phyloP scores from a whole-genome alignment of 2,329 filamentous ascomycete species.

The Fusarium tjaetaba region DNA sequence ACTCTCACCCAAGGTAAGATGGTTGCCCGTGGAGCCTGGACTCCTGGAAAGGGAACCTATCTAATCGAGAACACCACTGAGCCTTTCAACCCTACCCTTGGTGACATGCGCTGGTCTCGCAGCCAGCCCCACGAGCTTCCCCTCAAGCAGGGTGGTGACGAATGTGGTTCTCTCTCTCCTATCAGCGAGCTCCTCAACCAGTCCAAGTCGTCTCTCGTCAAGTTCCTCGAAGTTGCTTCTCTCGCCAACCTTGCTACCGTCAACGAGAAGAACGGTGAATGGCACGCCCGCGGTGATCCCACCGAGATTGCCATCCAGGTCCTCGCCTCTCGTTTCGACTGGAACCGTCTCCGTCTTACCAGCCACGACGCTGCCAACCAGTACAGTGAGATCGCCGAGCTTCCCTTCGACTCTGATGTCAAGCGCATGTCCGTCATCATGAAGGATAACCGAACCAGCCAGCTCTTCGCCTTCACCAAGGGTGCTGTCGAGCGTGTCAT shows the following conservation, averaged over 20 bases:
- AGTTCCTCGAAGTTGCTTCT: slow-evolving; percentile 68
- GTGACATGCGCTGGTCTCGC: slow-evolving; percentile 55
- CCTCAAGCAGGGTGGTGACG: slow-evolving; percentile 46
- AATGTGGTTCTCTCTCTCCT: slow-evolving; percentile 38
- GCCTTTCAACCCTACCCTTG: slow-evolving; percentile 66
- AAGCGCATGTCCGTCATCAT: slow-evolving; percentile 81
- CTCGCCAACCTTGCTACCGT: slow-evolving; percentile 66
- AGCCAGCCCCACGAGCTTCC: slow-evolving; percentile 53
- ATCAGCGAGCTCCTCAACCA: slow-evolving; percentile 52
- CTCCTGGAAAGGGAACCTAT: slow-evolving; percentile 66
- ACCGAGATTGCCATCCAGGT: slow-evolving; percentile 80
- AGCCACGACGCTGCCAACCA: slow-evolving; percentile 55
- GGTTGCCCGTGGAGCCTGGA: slow-evolving; percentile 69
- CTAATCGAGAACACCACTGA: slow-evolving; percentile 64
- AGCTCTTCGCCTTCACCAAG: slow-evolving; percentile 61
- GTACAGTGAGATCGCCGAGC: slow-evolving; percentile 70
- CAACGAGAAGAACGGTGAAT: slow-evolving; percentile 56
- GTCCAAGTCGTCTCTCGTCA: slow-evolving; percentile 55
- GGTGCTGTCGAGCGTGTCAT: slow-evolving; percentile 76
- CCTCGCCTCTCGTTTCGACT: slow-evolving; percentile 73
- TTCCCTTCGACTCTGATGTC: slow-evolving; percentile 76
- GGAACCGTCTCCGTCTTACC: slow-evolving; percentile 63
- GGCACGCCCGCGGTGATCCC: slow-evolving; percentile 71
- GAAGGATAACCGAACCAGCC: slow-evolving; percentile 50
- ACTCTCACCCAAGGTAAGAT: slow-evolving; percentile 72